Evolutionary conservation across 495 filamentous ascomycete genomes (phyloP), one percentile per base, ranked within the genome.

Genomic region (Geoglossum glabrum): DNA sequence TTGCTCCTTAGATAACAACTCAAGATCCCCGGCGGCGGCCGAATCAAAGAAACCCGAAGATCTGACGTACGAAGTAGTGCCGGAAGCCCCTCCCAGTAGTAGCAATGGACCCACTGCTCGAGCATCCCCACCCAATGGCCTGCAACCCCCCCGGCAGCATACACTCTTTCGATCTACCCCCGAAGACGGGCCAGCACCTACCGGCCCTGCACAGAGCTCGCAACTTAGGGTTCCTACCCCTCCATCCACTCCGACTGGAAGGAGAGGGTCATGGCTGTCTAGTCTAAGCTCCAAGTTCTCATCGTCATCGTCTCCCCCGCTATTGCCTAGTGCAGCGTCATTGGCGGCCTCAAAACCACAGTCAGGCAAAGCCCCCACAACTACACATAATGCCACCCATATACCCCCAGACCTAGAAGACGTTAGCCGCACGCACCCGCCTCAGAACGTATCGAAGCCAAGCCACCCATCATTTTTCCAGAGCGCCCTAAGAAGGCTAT

Each of bases 211-310:
- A 11, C n/a, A 25, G 49, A 59, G 15, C 23, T 38, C 54, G 6
- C 57, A 55, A 56, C 33, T 26, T 5, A 26, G 46, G 23, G 26
- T 54, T 33, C 54, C 57, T 30, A 38, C 68, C 15, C 61, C 68
- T 13, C 62, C 65, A 17, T 52, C 55, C 17, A 23, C 66, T 26
- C 63, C 65, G 43, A 73, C 70, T 57, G 70, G 62, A 67, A 45
- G 61, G 68, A 1, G 64, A 58, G 83, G 79, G 43, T 94, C 89
- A 23, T 98, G 90, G 90, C 85, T 98, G 59, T 87, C 85, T 31
- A 93, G 78, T 61, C 75, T 96, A 55, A 94, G 87, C 61, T 93
- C 87, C 59, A 96, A 92, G 65, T 95, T 98, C 70, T 88, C 86
- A 8, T 88, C 86, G 8, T 78, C 78, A 11, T 84, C 79, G n/a